Base-by-base conservation (phyloP, 140 eudicot genomes). In the Anethum foeniculum region DNA sequence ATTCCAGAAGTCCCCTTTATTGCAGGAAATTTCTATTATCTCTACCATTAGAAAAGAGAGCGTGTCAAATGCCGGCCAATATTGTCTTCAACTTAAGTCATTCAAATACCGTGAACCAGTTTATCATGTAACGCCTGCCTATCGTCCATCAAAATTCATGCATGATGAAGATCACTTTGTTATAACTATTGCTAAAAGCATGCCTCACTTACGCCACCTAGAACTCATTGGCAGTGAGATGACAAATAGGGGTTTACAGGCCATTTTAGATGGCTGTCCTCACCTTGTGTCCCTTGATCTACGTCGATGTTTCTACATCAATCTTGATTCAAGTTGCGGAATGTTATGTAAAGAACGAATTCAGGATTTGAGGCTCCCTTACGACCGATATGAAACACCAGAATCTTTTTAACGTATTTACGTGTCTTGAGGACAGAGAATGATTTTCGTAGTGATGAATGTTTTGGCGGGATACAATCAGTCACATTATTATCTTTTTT, bases 241-340 rank as follows among this genome's bases (percentile, higher is more conserved):
- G 86, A 80, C 85, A 21, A 80, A 89, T 60, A 80, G 65, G 11
- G 90, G 88, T n/a, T 30, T 89, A 69, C 71, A 78, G 75, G 92
- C 88, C 36, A 84, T 89, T 68, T 82, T 89, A 11, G 82, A 84
- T 52, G 77, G 81, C 2, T 89, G 92, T 43, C 81, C 86, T 44
- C 71, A 80, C 27, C 84, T 84, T 68, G 90, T 82, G 81, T 89
- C 87, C 52, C 90, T 89, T 77, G 85, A 86, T 58, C 27, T 86
- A 19, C 84, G 87, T 11, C 56, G 44, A 46, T 84, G 89, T 51
- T 75, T 78, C 30, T 14, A 36, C 47, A 16, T 86, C 82, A 65
- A 78, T 41, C 87, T 84, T 13, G 44, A 58, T 7, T 80, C 73
- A 12, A 58, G 60, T 56, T 25, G 79, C 6, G 85, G 85, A 28